These are phyloP conservation scores for Saccharomyces hybrid DNA, from an alignment of 1,139 yeast genomes.

Conservation along the genomic window DNA sequence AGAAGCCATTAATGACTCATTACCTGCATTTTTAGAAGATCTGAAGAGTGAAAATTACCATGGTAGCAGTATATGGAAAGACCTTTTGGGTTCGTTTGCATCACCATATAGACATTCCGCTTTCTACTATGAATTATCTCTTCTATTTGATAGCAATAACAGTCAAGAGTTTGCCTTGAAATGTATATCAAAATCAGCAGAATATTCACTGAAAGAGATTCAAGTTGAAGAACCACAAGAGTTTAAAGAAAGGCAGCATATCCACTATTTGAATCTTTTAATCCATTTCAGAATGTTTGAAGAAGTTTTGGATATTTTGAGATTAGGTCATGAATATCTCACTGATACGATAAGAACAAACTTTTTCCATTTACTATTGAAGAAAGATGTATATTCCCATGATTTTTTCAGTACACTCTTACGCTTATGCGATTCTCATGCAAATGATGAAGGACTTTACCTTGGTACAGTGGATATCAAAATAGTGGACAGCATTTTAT, in stretches of 20 bases:
- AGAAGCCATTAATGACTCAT: slow-evolving; percentile 7
- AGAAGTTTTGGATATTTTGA: slow-evolving; percentile 29
- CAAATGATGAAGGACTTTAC: slow-evolving; percentile 8
- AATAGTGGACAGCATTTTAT: slow-evolving; percentile 40
- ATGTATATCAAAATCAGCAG: slow-evolving; percentile 27
- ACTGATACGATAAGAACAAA: slow-evolving; percentile 16
- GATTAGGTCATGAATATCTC: slow-evolving; percentile 22
- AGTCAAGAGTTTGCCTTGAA: slow-evolving; percentile 21
- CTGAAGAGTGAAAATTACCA: slow-evolving; percentile 8
- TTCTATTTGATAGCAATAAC: slow-evolving; percentile 14
- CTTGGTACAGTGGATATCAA: slow-evolving; percentile 35
- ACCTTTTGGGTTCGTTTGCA: slow-evolving; percentile 17
- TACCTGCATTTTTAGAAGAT: slow-evolving; percentile 19
- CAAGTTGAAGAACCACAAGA: slow-evolving; percentile 16
- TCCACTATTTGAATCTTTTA: slow-evolving; percentile 23
- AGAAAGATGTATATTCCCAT: slow-evolving; percentile 1
- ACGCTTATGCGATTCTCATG: slow-evolving; percentile 14
- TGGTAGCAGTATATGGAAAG: slow-evolving; percentile 18
- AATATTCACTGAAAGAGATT: slow-evolving; percentile 17
- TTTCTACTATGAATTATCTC: slow-evolving; percentile 20
- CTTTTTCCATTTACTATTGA: slow-evolving; percentile 25
- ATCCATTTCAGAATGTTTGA: slow-evolving; percentile 23
- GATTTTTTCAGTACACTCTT: slow-evolving; percentile 23
- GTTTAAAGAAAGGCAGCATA: slow-evolving; percentile 22
- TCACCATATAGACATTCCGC: slow-evolving; percentile 12